Evolutionary conservation across 2,329 filamentous ascomycete genomes (phyloP).

Genomic region (Alternaria ventricosa): DNA sequence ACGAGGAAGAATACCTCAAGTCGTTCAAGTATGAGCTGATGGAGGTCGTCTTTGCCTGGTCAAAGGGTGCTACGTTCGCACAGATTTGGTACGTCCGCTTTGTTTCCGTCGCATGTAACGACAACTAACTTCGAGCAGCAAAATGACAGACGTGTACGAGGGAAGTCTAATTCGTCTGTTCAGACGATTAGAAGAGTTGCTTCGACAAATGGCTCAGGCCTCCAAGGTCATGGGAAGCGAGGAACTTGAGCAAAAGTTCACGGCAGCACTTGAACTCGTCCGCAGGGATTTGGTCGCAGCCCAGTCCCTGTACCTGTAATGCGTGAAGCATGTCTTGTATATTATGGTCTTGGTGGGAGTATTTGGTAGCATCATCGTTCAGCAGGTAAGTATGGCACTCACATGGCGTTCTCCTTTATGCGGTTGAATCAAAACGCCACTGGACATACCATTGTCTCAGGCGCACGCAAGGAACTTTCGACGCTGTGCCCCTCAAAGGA

Average conservation of each 20-base stretch:
- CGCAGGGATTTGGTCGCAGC: conserved; percentile 93
- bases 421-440: conserved; percentile 19
- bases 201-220: conserved; percentile 94
- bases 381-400: conserved; percentile 22
- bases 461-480: conserved; percentile 24
- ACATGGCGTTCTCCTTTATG: conserved; percentile 24
- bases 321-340: conserved; percentile 19
- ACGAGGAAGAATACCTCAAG: conserved; percentile 91
- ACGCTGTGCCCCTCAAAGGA: conserved; percentile 17
- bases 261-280: conserved; percentile 82
- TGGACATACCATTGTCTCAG: conserved; percentile 22
- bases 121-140: conserved; percentile 61
- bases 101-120: not conserved
- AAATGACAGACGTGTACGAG: conserved; percentile 99
- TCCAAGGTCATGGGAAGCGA: conserved; percentile 98
- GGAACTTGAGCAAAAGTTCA: conserved; percentile 91
- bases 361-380: conserved; percentile 20
- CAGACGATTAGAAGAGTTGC: conserved; percentile 89
- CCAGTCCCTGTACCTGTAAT: conserved; percentile 81
- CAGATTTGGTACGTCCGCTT: conserved; percentile 82
- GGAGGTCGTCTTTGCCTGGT: conserved; percentile 94
- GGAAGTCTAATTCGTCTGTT: conserved; percentile 95
- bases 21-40: conserved; percentile 94
- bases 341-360: conserved; percentile 16
- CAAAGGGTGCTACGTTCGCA: conserved; percentile 85